Conservation (phyloP, 1,139 yeast species). For the Yamadazyma atlantica region DNA sequence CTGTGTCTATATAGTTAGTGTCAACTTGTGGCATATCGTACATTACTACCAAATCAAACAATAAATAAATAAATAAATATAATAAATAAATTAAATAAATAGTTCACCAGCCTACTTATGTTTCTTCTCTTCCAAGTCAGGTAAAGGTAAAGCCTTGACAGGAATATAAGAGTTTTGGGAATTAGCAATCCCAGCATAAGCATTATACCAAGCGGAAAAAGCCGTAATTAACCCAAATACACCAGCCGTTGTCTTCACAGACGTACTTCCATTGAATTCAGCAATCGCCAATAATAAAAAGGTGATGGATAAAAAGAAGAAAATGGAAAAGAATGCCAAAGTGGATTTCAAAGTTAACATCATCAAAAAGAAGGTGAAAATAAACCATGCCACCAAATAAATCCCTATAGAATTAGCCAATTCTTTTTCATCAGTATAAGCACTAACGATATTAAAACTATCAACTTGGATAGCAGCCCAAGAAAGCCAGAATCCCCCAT, state of each 20-base stretch:
- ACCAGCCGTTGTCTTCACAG: slow-evolving; percentile 68
- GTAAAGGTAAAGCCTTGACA: slow-evolving; percentile 49
- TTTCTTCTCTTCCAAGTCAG: slow-evolving; percentile 17
- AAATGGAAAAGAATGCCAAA: slow-evolving; percentile 67
- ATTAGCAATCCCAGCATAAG: slow-evolving; percentile 86
- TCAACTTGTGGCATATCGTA: too few species aligned
- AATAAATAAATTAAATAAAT: slow-evolving; percentile 10
- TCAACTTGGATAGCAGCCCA: slow-evolving; percentile 73
- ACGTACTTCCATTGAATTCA: slow-evolving; percentile 33
- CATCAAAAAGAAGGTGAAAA: slow-evolving; percentile 69
- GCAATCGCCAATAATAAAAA: slow-evolving; percentile 68
- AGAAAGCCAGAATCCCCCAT: slow-evolving; percentile 88
- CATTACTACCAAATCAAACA: background rate
- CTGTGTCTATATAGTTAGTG: too few species aligned
- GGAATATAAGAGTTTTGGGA: slow-evolving; percentile 66
- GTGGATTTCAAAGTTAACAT: slow-evolving; percentile 77
- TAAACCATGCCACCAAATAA: slow-evolving; percentile 74
- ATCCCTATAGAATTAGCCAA: slow-evolving; percentile 63
- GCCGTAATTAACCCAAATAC: slow-evolving; percentile 79
- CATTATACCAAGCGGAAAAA: slow-evolving; percentile 83
- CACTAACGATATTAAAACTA: slow-evolving; percentile 67
- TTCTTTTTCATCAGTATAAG: slow-evolving; percentile 45
- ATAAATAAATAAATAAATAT: slow-evolving; percentile 6
- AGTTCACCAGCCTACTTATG: slow-evolving; percentile 5
- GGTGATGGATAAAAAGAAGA: slow-evolving; percentile 63